phyloP scores from a whole-genome alignment of 305 asterid species.

The Fraxinus nigra region DNA sequence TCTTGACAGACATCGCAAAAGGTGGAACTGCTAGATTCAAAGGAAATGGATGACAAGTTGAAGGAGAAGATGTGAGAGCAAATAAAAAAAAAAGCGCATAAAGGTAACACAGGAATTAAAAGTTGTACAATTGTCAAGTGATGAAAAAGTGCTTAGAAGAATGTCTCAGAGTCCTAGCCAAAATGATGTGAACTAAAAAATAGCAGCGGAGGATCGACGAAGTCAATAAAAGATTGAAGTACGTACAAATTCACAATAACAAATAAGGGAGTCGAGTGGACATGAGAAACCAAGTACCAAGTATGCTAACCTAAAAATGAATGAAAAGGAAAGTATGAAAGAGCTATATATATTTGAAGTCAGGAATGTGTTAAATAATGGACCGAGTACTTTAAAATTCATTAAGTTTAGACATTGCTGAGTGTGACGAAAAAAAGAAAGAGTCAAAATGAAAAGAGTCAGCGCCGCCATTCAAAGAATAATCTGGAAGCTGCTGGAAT shows the following conservation, averaged over 20 bases:
- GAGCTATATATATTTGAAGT: neutral
- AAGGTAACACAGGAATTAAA: neutral
- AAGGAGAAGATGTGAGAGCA: neutral
- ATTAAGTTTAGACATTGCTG: neutral
- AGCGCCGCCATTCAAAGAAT: neutral
- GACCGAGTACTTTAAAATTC: neutral
- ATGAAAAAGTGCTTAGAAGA: neutral
- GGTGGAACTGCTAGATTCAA: neutral
- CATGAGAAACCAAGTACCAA: neutral
- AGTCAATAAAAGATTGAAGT: neutral
- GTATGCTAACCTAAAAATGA: neutral
- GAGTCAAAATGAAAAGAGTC: too few relatives aligned
- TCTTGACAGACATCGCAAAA: neutral
- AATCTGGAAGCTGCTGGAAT: neutral
- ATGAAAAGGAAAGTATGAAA: neutral
- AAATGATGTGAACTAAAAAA: neutral
- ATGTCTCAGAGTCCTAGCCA: neutral
- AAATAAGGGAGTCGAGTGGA: neutral
- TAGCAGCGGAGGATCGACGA: neutral
- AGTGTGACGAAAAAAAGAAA: neutral
- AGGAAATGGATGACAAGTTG: neutral
- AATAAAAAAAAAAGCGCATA: neutral
- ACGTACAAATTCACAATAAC: neutral
- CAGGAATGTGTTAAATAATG: neutral
- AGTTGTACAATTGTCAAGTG: neutral